Conservation (phyloP, 2,329 filamentous ascomycete species). For the Cladosporium sp. region DNA sequence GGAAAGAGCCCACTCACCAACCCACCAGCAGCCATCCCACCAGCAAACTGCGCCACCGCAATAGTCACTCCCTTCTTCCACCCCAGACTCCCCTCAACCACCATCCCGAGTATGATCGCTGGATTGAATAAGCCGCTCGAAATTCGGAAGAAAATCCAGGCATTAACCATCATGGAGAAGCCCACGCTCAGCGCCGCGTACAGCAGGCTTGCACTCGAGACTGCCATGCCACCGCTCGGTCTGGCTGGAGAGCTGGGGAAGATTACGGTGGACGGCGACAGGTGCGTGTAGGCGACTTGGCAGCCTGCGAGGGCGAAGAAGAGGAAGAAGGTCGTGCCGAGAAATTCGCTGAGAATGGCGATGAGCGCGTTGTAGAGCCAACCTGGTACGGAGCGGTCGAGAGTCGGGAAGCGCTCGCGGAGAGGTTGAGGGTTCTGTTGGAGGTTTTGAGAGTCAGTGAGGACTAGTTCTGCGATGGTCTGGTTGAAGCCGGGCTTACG, state of each 20-base stretch:
- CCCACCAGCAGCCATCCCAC: conserved; percentile 34
- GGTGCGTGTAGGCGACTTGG: conserved; percentile 46
- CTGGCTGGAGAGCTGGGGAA: neutral
- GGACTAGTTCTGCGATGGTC: neutral
- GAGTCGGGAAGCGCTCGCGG: neutral
- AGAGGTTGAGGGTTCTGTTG: conserved; percentile 1
- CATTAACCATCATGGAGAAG: conserved; percentile 34
- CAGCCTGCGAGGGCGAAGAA: conserved; percentile 37
- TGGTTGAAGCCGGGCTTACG: neutral
- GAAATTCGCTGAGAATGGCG: conserved; percentile 34
- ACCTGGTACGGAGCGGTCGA: conserved; percentile 1
- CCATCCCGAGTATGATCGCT: conserved; percentile 36
- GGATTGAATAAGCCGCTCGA: conserved; percentile 35
- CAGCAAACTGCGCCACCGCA: conserved; percentile 34
- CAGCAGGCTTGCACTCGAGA: conserved; percentile 31
- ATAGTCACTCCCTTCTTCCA: conserved; percentile 30
- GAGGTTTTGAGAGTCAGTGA: neutral
- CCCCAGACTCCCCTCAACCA: conserved; percentile 30
- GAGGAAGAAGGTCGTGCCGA: conserved; percentile 39
- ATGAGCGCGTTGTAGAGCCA: conserved; percentile 26
- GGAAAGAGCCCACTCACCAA: conserved; percentile 34
- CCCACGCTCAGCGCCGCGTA: conserved; percentile 36
- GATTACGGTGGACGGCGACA: conserved; percentile 25
- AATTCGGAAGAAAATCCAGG: conserved; percentile 34
- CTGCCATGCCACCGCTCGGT: conserved; percentile 19